Percentiles rank a stretch among this genome's conserved stretches.
Conservation (phyloP, 371 early-diverging fungal genomes). For the Mucor velutinosus region DNA sequence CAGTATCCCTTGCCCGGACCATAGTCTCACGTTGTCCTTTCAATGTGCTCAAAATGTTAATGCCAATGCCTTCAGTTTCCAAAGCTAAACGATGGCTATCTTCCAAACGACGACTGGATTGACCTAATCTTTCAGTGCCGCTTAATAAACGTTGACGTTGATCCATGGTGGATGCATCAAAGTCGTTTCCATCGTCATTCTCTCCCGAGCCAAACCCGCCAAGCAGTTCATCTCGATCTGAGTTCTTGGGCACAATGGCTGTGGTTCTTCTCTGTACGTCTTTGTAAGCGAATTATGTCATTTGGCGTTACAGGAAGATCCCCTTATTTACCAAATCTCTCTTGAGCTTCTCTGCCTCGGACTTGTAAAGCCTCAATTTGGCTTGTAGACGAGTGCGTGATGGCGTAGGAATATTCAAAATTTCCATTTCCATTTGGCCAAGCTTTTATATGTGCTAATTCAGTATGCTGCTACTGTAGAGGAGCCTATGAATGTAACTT, state of each 20-base stretch:
- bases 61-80: slow-evolving; percentile 89
- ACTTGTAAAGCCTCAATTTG: slow-evolving; percentile 72
- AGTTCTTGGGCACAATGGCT: slow-evolving; percentile 41
- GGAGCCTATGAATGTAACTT: slow-evolving; percentile 14
- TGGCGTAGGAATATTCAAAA: slow-evolving; percentile 72
- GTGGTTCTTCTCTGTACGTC: slow-evolving; percentile 39
- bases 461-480: not conserved
- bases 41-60: slow-evolving; percentile 79
- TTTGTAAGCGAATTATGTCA: not conserved
- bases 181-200: slow-evolving; percentile 41
- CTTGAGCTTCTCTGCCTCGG: slow-evolving; percentile 76
- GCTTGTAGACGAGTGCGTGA: slow-evolving; percentile 72
- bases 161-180: slow-evolving; percentile 72
- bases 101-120: slow-evolving; percentile 79
- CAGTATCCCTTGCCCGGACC: slow-evolving; percentile 80
- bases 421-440: slow-evolving; percentile 92
- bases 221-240: slow-evolving; percentile 69
- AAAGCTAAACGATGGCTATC: slow-evolving; percentile 89
- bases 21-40: slow-evolving; percentile 92
- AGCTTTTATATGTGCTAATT: slow-evolving; percentile 48
- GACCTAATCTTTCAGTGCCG: slow-evolving; percentile 84
- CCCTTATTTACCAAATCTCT: slow-evolving; percentile 66
- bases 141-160: slow-evolving; percentile 82
- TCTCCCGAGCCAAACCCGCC: slow-evolving; percentile 50
- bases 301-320: not conserved